Evolutionary conservation across 192 early-diverging fungal species (phyloP).

Genomic region (Umbelopsis sp.): DNA sequence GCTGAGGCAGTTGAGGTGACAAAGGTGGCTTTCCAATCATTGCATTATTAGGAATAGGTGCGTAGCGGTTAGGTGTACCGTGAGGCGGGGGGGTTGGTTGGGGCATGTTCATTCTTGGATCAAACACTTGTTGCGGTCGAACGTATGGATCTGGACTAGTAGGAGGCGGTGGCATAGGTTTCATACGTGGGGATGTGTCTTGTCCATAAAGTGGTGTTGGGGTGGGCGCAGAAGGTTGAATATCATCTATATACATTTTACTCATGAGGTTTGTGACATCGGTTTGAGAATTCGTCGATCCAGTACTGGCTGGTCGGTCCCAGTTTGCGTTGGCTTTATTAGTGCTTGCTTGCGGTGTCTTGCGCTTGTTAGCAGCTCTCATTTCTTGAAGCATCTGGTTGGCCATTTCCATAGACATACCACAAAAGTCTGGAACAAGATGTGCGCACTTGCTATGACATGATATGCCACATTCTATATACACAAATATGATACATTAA

Average conservation of each 20-base stretch:
- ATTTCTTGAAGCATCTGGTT: constrained; percentile 86
- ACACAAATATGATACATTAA: constrained; percentile 32
- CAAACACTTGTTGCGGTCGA: background rate
- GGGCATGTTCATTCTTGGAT: constrained; percentile 12
- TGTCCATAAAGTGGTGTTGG: background rate
- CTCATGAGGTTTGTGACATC: background rate
- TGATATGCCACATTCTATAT: constrained; percentile 75
- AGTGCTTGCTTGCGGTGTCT: background rate
- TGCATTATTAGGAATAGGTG: constrained; percentile 1
- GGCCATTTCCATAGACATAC: constrained; percentile 83
- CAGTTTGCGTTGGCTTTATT: constrained; percentile 6
- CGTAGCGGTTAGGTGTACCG: constrained; percentile 11
- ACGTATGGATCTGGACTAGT: background rate
- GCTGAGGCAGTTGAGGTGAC: background rate
- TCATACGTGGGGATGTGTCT: background rate
- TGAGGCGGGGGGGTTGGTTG: constrained; percentile 3
- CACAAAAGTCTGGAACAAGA: constrained; percentile 91
- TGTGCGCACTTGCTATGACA: constrained; percentile 85
- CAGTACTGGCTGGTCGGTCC: constrained; percentile 4
- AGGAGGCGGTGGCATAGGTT: background rate
- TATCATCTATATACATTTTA: background rate
- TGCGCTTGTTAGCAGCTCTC: constrained; percentile 52
- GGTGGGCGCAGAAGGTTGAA: background rate
- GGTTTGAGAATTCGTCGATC: background rate
- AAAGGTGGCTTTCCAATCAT: background rate